phyloP scores from a whole-genome alignment of 2,329 filamentous ascomycete genomes.

The Curvularia eragrostidis region DNA sequence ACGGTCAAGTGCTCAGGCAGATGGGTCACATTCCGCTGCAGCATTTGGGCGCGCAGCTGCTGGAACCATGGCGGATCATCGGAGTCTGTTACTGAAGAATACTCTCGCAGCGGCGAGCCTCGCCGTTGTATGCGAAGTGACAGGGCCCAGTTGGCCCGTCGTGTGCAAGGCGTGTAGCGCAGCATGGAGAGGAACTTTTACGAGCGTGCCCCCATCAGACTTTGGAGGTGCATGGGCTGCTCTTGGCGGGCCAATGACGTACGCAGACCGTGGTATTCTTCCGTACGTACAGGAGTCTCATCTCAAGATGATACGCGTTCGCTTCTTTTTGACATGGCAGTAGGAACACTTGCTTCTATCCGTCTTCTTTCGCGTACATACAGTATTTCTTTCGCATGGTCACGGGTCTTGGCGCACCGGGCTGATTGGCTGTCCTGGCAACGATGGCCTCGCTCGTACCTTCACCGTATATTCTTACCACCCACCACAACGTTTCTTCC shows the following conservation, averaged over 20 bases:
- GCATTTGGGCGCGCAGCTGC: slow-evolving; percentile 49
- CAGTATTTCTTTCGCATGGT: not conserved
- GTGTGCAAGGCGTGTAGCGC: slow-evolving; percentile 23
- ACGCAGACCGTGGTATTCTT: not conserved
- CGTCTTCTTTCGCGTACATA: not conserved
- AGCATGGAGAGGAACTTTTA: slow-evolving; percentile 25
- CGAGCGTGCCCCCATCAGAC: not conserved
- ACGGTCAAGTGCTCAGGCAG: slow-evolving; percentile 66
- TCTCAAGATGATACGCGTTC: not conserved
- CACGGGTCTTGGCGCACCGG: slow-evolving; percentile 19
- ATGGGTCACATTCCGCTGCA: slow-evolving; percentile 56
- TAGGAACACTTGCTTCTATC: not conserved
- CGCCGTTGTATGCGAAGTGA: slow-evolving; percentile 26
- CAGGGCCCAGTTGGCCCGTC: slow-evolving; percentile 18
- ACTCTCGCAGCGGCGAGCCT: slow-evolving; percentile 20
- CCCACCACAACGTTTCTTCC: not conserved
- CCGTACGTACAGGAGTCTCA: not conserved
- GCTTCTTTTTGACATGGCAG: not conserved
- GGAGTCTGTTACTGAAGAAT: slow-evolving; percentile 16
- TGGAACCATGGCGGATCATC: slow-evolving; percentile 35
- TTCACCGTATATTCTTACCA: slow-evolving; percentile 12
- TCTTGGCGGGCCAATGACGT: slow-evolving; percentile 19
- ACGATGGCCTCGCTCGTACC: slow-evolving; percentile 20
- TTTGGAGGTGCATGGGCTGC: not conserved
- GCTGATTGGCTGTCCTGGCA: slow-evolving; percentile 17